Evolutionary conservation across 371 early-diverging fungal species (phyloP).

Genomic region (Apophysomyces elegans): DNA sequence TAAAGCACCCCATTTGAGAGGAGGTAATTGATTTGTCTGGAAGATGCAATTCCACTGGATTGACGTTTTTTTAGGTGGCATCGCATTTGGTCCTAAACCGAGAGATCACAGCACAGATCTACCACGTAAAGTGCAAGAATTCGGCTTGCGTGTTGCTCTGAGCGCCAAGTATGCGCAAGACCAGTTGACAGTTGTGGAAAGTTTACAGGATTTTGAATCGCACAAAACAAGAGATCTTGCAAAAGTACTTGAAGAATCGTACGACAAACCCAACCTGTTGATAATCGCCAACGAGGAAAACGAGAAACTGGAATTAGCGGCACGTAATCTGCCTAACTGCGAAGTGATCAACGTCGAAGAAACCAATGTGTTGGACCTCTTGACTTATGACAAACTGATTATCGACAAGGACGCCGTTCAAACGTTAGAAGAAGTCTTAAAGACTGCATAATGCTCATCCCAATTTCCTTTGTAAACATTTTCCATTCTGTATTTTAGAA

Average conservation of each 20-base stretch:
- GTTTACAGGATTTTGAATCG: constrained; percentile 55
- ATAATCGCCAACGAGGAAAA: constrained; percentile 57
- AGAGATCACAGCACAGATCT: constrained; percentile 83
- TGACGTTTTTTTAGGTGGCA: constrained; percentile 62
- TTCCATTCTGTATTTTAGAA: constrained; percentile 5
- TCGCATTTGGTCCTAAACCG: constrained; percentile 89
- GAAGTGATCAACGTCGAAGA: constrained; percentile 70
- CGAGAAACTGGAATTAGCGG: constrained; percentile 65
- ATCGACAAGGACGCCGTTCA: constrained; percentile 80
- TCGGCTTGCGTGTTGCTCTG: constrained; percentile 84
- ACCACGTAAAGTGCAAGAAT: constrained; percentile 83
- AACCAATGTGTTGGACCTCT: constrained; percentile 78
- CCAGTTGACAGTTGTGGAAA: constrained; percentile 85
- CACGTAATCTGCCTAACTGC: constrained; percentile 69
- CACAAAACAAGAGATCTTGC: constrained; percentile 66
- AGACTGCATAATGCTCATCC: constrained; percentile 26
- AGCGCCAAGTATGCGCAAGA: constrained; percentile 91
- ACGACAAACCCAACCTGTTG: constrained; percentile 45
- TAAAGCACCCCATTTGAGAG: constrained; percentile 87
- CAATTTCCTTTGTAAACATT: constrained; percentile 6
- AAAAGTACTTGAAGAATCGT: constrained; percentile 55
- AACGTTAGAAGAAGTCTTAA: constrained; percentile 59
- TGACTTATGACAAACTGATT: constrained; percentile 78
- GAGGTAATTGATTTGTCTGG: constrained; percentile 61
- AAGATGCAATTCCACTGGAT: neutral